Base-by-base conservation (phyloP, 768 basidiomycete genomes). In the Lanmaoa pseudosensibilis region DNA sequence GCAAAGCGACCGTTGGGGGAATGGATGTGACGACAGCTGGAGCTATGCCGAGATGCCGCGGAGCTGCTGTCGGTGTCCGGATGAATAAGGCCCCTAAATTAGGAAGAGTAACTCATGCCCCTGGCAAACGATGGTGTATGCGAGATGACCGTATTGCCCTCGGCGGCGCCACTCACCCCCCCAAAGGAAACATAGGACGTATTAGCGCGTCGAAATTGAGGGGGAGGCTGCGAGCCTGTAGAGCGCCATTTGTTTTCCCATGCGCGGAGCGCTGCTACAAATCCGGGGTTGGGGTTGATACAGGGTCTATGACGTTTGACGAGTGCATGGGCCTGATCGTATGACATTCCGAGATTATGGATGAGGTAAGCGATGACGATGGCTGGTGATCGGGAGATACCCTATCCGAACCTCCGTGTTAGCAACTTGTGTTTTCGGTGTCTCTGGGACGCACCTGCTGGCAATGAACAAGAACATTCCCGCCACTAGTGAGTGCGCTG, bases 281-380 rank as follows among this genome's bases (percentile, higher is more conserved):
- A 92, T 5, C 86, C 88, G n/a, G 85, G 74, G 64, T 92, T 92
- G 16, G 89, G 89, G 65, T 89, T 87, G 58, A 85, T 76, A 65
- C 89, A 92, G 5, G 88, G 82, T 19, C 89, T 81, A 60, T 83
- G 83, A 52, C 80, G 80, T 61, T 82, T 82, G 58, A 88, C 77
- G 58, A 85, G 79, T 0, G 82, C 75, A 53, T 78, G 71, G 1
- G 89, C 88, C 44, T 77, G 74, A 57, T 90, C 86, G 69, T 84
- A 90, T 10, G 86, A 77, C 87, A 90, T 87, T 40, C 81, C 84
- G 55, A 83, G 82, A 58, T 84, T 80, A 61, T 84, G 81, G 62
- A 92, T 92, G 65, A 92, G 85, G 74, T 89, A 92, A 44, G 89
- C 89, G 57, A 92, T 88, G 55, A 90, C 84, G 64, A 92, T 81